phyloP scores from a whole-genome alignment of 2,329 filamentous ascomycete species.

The Ceratocystis cacaofunesta region DNA sequence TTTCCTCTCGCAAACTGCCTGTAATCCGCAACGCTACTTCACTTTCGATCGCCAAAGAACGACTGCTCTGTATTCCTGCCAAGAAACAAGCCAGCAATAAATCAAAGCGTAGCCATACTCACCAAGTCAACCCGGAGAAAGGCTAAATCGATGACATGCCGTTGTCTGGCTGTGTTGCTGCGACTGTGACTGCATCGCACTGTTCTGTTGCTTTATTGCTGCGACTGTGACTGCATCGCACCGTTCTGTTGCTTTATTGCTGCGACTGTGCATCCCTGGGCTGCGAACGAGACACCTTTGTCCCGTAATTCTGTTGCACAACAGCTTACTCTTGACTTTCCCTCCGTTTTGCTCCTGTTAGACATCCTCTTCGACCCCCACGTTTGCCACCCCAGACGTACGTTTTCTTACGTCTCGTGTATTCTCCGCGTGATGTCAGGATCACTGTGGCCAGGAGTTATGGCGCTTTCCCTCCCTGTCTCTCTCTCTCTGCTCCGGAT shows the following conservation, averaged over 20 bases:
- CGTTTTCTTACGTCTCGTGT: too few species aligned
- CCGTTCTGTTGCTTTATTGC: background rate
- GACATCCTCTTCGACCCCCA: too few species aligned
- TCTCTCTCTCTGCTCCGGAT: background rate
- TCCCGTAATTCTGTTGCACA: background rate
- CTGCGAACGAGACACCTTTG: background rate
- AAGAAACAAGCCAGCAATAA: too few species aligned
- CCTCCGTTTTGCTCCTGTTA: background rate
- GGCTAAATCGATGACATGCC: slow-evolving; percentile 2
- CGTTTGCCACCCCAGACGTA: too few species aligned
- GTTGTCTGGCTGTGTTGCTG: background rate
- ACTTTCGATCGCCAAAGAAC: background rate
- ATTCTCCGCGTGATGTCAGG: too few species aligned
- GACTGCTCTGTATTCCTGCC: background rate
- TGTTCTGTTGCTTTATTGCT: background rate
- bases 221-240: too few species aligned
- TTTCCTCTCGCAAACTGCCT: background rate
- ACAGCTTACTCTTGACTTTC: background rate
- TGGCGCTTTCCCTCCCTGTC: background rate
- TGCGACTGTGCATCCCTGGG: background rate
- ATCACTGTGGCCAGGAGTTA: too few species aligned
- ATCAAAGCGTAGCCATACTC: too few species aligned
- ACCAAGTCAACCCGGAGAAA: background rate
- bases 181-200: too few species aligned
- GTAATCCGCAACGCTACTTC: background rate